These are phyloP conservation scores for Exobasidium cylindrosporum DNA, from an alignment of 1,284 basidiomycete genomes.

Conservation along the genomic window DNA sequence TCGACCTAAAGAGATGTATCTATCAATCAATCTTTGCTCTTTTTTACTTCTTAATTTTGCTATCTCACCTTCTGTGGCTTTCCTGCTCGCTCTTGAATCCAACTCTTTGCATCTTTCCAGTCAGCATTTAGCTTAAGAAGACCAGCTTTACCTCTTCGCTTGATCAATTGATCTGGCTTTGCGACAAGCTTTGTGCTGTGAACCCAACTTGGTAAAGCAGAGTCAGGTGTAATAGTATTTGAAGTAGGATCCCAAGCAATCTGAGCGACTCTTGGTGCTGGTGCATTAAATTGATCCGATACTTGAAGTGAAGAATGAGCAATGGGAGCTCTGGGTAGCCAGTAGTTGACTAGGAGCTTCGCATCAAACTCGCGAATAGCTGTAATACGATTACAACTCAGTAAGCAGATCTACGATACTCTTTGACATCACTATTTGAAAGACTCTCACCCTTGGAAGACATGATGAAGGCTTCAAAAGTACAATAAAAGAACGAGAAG, in stretches of 20 bases:
- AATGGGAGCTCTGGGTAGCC: constrained; percentile 51
- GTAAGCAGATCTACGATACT: neutral
- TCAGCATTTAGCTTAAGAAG: constrained; percentile 85
- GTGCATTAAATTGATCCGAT: constrained; percentile 47
- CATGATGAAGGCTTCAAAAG: neutral
- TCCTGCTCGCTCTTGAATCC: constrained; percentile 86
- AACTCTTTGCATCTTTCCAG: constrained; percentile 69
- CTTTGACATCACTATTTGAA: neutral
- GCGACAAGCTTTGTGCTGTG: constrained; percentile 53
- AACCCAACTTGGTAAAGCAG: constrained; percentile 77
- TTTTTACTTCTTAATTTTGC: neutral
- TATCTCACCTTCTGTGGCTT: constrained; percentile 77
- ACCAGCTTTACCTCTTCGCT: constrained; percentile 96
- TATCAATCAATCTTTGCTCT: constrained; percentile 9
- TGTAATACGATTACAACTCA: constrained; percentile 18
- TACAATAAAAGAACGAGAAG: neutral
- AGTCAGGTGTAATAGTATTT: constrained; percentile 74
- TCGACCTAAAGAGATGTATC: constrained; percentile 71
- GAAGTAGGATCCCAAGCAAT: constrained; percentile 80
- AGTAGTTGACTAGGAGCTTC: constrained; percentile 55
- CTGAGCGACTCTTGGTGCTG: constrained; percentile 51
- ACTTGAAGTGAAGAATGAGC: constrained; percentile 41
- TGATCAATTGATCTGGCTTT: constrained; percentile 87
- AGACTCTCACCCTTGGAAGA: constrained; percentile 5
- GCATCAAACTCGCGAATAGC: constrained; percentile 54